Base-by-base conservation (phyloP, 495 filamentous ascomycete species). In the Cercophora scortea region DNA sequence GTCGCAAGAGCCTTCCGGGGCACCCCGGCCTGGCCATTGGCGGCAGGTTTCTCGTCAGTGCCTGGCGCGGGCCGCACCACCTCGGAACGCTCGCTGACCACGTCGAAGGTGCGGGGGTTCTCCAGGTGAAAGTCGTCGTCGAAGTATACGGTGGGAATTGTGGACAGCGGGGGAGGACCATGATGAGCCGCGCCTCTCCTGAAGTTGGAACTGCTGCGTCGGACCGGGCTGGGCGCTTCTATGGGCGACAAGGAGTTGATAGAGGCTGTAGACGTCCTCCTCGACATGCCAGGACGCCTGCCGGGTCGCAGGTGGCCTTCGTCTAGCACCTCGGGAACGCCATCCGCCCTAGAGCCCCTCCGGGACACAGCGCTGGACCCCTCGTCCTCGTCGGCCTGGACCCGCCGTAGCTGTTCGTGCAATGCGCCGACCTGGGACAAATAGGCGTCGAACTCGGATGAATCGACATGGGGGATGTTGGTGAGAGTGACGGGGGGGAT, bases 41-140 rank as follows among this genome's bases (percentile, higher is more conserved):
- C 66, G 8, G 68, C 63, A 32, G 70, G 74, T 41, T 77, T 75
- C 32, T 86, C 82, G 45, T 80, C 72, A 8, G 71, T 71, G 15
- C 77, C 77, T 7, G 78, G 81, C 9, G 73, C 73, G 5, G 86
- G 87, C 17, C 84, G 76, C 8, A 96, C 84, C 1, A 99, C 87
- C 59, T 97, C 93, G 2, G 93, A 95, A 47, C 90, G 81, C 70
- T 99, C 93, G 53, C 90, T 96, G 34, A 99, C 90, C 25, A 97
- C 84, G 66, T 97, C 93, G 63, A 99, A 99, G 0, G 88, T 96
- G 17, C 93, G 79, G 0, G 93, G 93, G 55, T 99, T 99, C 60
- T 98, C 93, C 1, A 99, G 78, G 55, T 87, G 94, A 60, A 99
- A 99, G 58, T 90, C 85, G 38, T 91, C 87, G 45, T 96, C 94